Conservation (phyloP, 805 yeast species). For the Cyberlindnera petersonii region DNA sequence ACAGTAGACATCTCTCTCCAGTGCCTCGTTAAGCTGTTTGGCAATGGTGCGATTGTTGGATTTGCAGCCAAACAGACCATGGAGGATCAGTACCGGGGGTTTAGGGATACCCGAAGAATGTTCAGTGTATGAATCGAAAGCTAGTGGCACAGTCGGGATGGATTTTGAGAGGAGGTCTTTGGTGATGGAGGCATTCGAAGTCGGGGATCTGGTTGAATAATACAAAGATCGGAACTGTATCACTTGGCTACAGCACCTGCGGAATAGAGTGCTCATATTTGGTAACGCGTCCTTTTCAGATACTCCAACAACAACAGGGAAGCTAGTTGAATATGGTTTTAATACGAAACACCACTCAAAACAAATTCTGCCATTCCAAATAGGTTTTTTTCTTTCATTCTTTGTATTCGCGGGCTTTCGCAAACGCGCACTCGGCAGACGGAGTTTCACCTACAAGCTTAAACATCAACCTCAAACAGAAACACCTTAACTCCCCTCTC, state of each 20-base stretch:
- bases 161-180: slow-evolving; percentile 29
- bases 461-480: no score
- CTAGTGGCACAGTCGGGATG: slow-evolving; percentile 51
- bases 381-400: not conserved
- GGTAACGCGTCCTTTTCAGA: no score
- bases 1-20: slow-evolving; percentile 59
- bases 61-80: slow-evolving; percentile 86
- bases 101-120: slow-evolving; percentile 24
- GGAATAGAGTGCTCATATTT: not conserved
- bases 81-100: slow-evolving; percentile 73
- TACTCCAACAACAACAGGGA: no score
- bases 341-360: no score
- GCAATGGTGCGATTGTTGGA: slow-evolving; percentile 81
- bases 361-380: slow-evolving; percentile 5
- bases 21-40: slow-evolving; percentile 42
- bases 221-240: slow-evolving; percentile 1
- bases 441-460: no score
- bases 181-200: slow-evolving; percentile 22
- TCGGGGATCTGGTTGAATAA: slow-evolving; percentile 5
- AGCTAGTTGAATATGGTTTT: no score
- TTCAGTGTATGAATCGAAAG: slow-evolving; percentile 45
- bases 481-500: no score
- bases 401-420: not conserved
- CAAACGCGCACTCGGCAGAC: not conserved
- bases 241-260: slow-evolving; percentile 2